Conservation (phyloP, 441 rosid genomes). For the Omphalea diandra region DNA sequence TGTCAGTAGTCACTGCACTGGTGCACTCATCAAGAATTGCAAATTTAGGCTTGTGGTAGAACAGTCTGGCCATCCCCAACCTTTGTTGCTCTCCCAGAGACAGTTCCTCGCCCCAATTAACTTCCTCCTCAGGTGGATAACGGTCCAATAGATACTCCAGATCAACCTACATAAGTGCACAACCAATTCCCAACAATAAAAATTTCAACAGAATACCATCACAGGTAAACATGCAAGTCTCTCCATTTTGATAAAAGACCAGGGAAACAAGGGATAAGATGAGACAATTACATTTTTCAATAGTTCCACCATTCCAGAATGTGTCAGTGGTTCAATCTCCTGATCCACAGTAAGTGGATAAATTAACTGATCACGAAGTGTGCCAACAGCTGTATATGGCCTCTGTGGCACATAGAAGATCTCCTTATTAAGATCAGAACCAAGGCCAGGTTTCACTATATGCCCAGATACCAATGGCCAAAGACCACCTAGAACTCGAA, state of each 20-base stretch:
- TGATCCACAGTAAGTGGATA: conserved; percentile 89
- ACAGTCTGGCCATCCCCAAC: conserved; percentile 98
- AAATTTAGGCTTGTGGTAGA: conserved; percentile 98
- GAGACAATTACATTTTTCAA: conserved; percentile 74
- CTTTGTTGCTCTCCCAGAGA: conserved; percentile 99
- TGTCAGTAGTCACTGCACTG: conserved; percentile 99
- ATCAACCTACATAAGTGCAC: conserved; percentile 65
- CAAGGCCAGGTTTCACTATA: conserved; percentile 98
- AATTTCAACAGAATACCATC: conserved; percentile 13
- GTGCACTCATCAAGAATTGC: conserved; percentile 99
- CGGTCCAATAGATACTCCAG: conserved; percentile 95
- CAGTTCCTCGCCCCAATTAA: conserved; percentile 98
- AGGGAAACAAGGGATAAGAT: conserved; percentile 16
- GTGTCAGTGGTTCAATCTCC: conserved; percentile 72
- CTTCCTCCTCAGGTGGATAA: conserved; percentile 84
- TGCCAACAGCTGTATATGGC: conserved; percentile 98
- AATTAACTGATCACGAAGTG: conserved; percentile 96
- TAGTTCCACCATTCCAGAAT: conserved; percentile 84
- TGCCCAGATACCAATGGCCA: conserved; percentile 98
- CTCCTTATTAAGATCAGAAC: conserved; percentile 99
- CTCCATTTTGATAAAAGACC: conserved; percentile 4
- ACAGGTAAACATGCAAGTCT: not conserved
- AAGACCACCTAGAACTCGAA: conserved; percentile 98
- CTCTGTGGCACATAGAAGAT: conserved; percentile 98
- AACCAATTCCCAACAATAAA: conserved; percentile 12